These are phyloP conservation scores for Serendipita sp. DNA, from an alignment of 768 basidiomycete species.

Conservation along the genomic window DNA sequence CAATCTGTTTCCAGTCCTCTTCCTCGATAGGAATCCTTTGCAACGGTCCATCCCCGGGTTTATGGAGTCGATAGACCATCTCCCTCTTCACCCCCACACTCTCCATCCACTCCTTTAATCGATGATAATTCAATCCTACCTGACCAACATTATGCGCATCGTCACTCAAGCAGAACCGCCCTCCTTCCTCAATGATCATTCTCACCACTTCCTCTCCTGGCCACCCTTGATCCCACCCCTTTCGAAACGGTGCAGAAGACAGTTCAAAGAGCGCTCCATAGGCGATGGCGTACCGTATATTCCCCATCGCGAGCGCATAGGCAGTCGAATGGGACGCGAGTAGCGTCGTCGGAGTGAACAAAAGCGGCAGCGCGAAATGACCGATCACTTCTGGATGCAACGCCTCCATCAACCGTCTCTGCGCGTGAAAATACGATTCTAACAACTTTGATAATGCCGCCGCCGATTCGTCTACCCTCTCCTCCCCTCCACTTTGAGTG, in stretches of 20 bases:
- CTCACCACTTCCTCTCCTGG: constrained; percentile 63
- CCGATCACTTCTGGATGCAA: constrained; percentile 81
- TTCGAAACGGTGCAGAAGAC: constrained; percentile 84
- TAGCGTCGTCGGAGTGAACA: constrained; percentile 51
- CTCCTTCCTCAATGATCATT: constrained; percentile 40
- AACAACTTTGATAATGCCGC: constrained; percentile 14
- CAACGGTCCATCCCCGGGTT: no score
- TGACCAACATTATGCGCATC: constrained; percentile 86
- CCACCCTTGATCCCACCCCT: constrained; percentile 75
- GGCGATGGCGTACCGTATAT: constrained; percentile 47
- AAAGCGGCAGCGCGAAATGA: constrained; percentile 81
- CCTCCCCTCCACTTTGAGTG: no score
- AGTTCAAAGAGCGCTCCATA: constrained; percentile 91
- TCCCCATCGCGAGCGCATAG: constrained; percentile 52
- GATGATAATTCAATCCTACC: constrained; percentile 74
- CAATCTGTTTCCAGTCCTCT: no score
- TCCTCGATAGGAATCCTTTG: no score
- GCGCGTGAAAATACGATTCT: constrained; percentile 66
- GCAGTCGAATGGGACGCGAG: constrained; percentile 42
- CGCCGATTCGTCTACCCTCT: constrained; percentile 10
- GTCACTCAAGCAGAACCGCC: constrained; percentile 76
- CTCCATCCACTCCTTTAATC: constrained; percentile 43
- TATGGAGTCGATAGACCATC: no score
- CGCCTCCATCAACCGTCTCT: constrained; percentile 48
- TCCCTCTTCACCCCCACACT: no score